Base-by-base conservation (phyloP, 768 basidiomycete species). In the Russula earlei region DNA sequence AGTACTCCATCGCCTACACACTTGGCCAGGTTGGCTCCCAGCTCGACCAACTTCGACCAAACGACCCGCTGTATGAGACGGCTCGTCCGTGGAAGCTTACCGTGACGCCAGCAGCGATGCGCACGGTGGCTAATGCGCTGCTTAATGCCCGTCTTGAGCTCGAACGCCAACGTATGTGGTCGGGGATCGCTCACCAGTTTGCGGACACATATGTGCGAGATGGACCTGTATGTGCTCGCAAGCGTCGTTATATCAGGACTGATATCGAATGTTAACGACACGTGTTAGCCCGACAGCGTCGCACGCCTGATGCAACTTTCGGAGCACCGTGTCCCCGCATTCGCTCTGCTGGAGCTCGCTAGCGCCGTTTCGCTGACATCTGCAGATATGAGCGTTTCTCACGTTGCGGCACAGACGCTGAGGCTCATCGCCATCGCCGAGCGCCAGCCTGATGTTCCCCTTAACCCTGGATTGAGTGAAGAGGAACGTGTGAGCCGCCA, bases 361-460 rank as follows among this genome's bases (percentile, higher is more conserved):
- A 81, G 87, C 61, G 73, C 88, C 5, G 80, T 86, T 12, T 77
- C 82, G 0, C 69, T 92, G 49, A 82, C 85, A 2, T 87, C 88
- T 5, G 78, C 79, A 3, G 84, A 85, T 51, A 80, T 74, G 45
- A 74, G 74, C 27, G 78, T 90, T 25, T 85, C 85, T 19, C 77
- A 82, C 33, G 67, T 82, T 31, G 86, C 89, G 2, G 83, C 84
- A 1, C 79, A 78, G 56, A 80, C 82, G 24, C 74, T 91, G 51
- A 83, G 87, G 42, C 70, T 84, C 3, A 71, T 91, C 37, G 80
- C 86, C 0, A 75, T 82, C 49, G 77, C 82, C 1, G 87, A 90
- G 63, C 76, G 81, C 17, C 76, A 82, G 47, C 78, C 80, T 4
- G 75, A 75, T 50, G 79, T 79, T 5, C 81, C 84, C 15, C 65